A percentile compares a stretch with the other conserved stretches of the same genome.
These are phyloP conservation scores for Populus trichocarpa DNA, from an alignment of 441 rosid species.

Conservation along the genomic window DNA sequence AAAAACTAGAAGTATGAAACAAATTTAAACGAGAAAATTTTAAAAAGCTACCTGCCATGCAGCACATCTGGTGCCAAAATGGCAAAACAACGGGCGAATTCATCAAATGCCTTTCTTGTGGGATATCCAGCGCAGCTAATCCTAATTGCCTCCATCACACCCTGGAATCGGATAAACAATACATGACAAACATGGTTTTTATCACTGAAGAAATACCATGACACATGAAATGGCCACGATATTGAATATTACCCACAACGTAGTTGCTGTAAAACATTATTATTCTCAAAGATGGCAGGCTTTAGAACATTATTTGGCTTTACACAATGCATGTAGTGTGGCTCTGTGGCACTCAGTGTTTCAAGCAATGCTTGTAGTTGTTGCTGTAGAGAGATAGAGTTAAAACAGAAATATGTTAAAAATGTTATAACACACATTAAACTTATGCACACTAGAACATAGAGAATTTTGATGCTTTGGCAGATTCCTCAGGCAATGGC, in stretches of 20 bases:
- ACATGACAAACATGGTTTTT: constrained; percentile 8
- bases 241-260: constrained; percentile 84
- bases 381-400: constrained; percentile 52
- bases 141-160: constrained; percentile 98
- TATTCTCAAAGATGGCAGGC: constrained; percentile 82
- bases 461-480: constrained; percentile 85
- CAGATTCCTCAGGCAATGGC: constrained; percentile 73
- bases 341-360: constrained; percentile 87
- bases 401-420: constrained; percentile 5
- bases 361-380: constrained; percentile 96
- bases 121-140: constrained; percentile 99
- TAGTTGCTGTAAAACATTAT: constrained; percentile 80
- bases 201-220: constrained; percentile 8
- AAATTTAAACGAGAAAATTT: constrained; percentile 10
- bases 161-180: constrained; percentile 42
- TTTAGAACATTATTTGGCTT: constrained; percentile 93
- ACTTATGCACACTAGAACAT: constrained; percentile 10
- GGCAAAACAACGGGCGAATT: constrained; percentile 67
- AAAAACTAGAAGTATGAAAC: constrained; percentile 9
- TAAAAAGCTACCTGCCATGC: constrained; percentile 48
- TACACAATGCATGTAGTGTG: constrained; percentile 88
- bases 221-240: constrained; percentile 24
- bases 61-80: constrained; percentile 59
- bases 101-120: constrained; percentile 73
- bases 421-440: constrained; percentile 12